phyloP scores from a whole-genome alignment of 495 filamentous ascomycete genomes.

The Penicillium taxi region DNA sequence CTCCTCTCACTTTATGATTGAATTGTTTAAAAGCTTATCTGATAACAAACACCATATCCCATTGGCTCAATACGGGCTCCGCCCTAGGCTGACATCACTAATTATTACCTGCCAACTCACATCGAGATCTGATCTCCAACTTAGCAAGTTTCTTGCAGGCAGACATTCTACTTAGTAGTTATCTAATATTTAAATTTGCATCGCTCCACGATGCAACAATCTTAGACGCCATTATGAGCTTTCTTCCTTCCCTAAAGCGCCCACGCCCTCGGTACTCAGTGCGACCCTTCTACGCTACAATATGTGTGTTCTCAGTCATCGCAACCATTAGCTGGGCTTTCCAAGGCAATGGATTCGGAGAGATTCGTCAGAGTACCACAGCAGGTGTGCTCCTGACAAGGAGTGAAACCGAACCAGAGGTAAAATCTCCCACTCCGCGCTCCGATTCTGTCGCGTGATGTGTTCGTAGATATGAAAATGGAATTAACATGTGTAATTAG shows the following conservation, averaged over 20 bases:
- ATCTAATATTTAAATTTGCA: conserved; percentile 2
- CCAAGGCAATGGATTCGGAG: conserved; percentile 4
- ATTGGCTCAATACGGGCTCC: conserved; percentile 16
- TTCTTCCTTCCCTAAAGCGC: conserved; percentile 18
- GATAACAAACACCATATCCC: no score
- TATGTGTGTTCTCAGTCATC: conserved; percentile 26
- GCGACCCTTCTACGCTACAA: conserved; percentile 29
- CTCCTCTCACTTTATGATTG: no score
- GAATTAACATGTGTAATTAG: no score
- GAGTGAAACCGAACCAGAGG: conserved; percentile 30
- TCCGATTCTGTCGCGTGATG: no score
- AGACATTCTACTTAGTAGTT: neutral
- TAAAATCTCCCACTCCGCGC: conserved; percentile 23
- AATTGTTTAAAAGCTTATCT: no score
- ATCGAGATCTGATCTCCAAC: neutral
- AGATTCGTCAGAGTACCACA: conserved; percentile 3
- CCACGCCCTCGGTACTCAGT: conserved; percentile 28
- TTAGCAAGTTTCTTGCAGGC: neutral
- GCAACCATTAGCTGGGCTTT: conserved; percentile 21
- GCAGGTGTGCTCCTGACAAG: conserved; percentile 11
- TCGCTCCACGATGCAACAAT: conserved; percentile 23
- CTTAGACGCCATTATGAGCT: conserved; percentile 18
- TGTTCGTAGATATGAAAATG: no score
- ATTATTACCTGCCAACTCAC: no score
- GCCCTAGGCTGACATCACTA: conserved; percentile 22